These are phyloP conservation scores for Alternaria rosae DNA, from an alignment of 2,329 filamentous ascomycete genomes.

Conservation along the genomic window DNA sequence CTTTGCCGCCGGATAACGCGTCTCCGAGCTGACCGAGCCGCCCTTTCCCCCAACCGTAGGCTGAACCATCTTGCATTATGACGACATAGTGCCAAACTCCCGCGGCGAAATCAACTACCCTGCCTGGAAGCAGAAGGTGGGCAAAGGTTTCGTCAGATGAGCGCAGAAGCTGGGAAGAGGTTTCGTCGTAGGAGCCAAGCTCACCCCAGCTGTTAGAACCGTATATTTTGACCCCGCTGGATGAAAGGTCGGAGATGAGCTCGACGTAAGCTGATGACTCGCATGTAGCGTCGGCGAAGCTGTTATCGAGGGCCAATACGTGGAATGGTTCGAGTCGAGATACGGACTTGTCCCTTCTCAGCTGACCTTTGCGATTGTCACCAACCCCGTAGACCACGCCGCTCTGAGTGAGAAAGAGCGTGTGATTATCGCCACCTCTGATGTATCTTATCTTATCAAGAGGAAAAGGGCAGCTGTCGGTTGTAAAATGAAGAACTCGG, in stretches of 20 bases:
- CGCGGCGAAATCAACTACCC: conserved; percentile 70
- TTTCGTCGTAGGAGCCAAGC: conserved; percentile 18
- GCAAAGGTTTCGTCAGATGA: no score
- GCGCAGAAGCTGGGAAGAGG: not conserved
- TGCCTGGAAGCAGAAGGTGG: conserved; percentile 7
- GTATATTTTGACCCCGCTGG: conserved; percentile 13
- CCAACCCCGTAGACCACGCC: conserved; percentile 73
- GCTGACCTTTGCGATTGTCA: conserved; percentile 60
- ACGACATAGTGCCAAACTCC: conserved; percentile 80
- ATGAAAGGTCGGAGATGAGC: not conserved
- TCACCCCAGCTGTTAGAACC: conserved; percentile 40
- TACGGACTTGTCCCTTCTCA: conserved; percentile 32
- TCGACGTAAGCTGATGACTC: conserved; percentile 37
- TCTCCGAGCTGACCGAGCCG: conserved; percentile 83
- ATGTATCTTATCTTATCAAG: conserved; percentile 45
- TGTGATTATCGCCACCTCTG: conserved; percentile 84
- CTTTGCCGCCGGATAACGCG: conserved; percentile 52
- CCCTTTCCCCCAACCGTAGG: conserved; percentile 88
- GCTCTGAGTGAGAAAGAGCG: conserved; percentile 69
- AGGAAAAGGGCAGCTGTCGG: not conserved
- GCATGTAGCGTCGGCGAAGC: conserved; percentile 31
- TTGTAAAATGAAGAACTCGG: conserved; percentile 3
- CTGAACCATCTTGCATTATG: conserved; percentile 76
- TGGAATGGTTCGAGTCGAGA: conserved; percentile 13
- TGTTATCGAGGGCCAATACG: not conserved